Evolutionary conservation across 768 basidiomycete species (phyloP), one percentile per base, ranked within the genome.

Genomic region (Amanita jacksonii): DNA sequence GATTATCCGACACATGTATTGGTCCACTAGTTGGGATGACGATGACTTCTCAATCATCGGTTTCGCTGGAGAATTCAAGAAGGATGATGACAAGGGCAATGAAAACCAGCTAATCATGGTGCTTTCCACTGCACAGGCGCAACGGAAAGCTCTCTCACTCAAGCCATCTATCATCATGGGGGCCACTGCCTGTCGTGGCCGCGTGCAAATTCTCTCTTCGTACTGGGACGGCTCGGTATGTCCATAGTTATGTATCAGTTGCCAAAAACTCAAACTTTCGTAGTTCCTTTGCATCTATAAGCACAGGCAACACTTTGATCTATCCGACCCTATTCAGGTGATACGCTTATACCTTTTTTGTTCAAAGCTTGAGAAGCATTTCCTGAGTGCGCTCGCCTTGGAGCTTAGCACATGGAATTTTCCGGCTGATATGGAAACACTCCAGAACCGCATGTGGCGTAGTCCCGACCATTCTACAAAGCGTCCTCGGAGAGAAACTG

Each of bases 31-130:
- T 23, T 18, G 5, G 22, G 3, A 2, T 6, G 24, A 3, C 20
- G 8, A 23, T 22, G 22, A 8, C 37, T 38, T 38, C 37, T 38
- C 37, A 38, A 38, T 38, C 22, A 38, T 38, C 13, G 24, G 41
- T 23, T 46, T 46, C 18, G 25, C 41, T 31, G 41, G 41, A 43
- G 41, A 43, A 31, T 43, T 28, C 27, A 28, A 43, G 15, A 44
- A 44, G 38, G 38, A 46, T 23, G 45, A 40, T 32, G 9, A 10
- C 12, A 20, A 13, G 1, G 39, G 25, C 45, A 46, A 46, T 33
- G 20, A 32, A 23, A 46, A 46, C 38, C 45, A 40, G 45, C 38
- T 46, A 12, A 41, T 46, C 37, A 46, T 46, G 45, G 38, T 46
- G 38, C 38, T 46, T 22, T 24, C 45, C 38, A 46, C 45, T 34